Conservation (phyloP, 345 rosid genomes). For the Ceriops decandra region DNA sequence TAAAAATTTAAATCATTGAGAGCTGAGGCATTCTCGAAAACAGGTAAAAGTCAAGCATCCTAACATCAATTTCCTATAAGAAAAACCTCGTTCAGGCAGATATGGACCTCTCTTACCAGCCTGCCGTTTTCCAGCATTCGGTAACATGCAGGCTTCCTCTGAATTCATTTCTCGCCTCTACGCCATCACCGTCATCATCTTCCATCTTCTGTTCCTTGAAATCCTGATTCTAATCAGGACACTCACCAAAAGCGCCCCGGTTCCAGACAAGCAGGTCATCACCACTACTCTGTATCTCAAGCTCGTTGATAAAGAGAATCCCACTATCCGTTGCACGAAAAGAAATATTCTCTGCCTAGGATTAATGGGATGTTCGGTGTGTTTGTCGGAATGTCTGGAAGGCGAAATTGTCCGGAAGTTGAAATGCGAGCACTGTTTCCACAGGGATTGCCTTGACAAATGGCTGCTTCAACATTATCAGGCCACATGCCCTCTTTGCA, state of each 20-base stretch:
- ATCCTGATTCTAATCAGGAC: conserved; percentile 24
- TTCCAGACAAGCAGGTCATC: conserved; percentile 6
- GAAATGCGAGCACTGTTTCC: conserved; percentile 45
- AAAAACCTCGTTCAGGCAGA: too few species aligned
- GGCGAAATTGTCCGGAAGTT: conserved; percentile 41
- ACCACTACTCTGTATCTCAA: conserved; percentile 34
- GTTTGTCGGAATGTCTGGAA: conserved; percentile 36
- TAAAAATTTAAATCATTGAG: too few species aligned
- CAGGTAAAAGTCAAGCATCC: too few species aligned
- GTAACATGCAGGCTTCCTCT: too few species aligned
- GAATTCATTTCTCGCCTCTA: conserved; percentile 15
- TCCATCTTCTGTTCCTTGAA: conserved; percentile 32
- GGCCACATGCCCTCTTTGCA: conserved; percentile 55
- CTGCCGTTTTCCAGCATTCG: too few species aligned
- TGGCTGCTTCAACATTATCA: conserved; percentile 35
- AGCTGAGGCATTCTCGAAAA: too few species aligned
- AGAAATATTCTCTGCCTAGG: neutral
- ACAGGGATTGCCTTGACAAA: conserved; percentile 45
- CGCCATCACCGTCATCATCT: conserved; percentile 27
- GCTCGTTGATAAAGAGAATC: conserved; percentile 36
- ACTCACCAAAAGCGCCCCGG: conserved; percentile 6
- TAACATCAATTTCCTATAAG: too few species aligned
- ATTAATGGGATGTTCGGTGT: conserved; percentile 34
- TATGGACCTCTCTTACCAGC: too few species aligned
- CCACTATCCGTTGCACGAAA: conserved; percentile 26